Evolutionary conservation across 2,329 filamentous ascomycete genomes (phyloP), one percentile per base, ranked within the genome.

Genomic region (Neospermospora avenae): DNA sequence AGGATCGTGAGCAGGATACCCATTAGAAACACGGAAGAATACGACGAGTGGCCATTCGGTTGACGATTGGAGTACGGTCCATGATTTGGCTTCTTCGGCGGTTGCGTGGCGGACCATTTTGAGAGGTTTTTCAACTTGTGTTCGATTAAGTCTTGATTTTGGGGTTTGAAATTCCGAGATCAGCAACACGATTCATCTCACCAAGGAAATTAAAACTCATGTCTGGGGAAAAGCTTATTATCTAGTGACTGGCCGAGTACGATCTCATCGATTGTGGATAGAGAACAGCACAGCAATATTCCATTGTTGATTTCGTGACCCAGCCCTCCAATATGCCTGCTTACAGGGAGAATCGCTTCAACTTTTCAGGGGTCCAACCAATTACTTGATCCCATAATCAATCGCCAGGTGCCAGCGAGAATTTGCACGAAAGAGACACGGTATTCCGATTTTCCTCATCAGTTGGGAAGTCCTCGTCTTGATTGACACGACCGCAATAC

Each of bases 1-100:
- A 66, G 22, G n/a, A 65, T 55, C 3, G 63, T 65, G 13, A 67
- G 62, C 35, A 67, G 62, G 11, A 39, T 58, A 16, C 44, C 57
- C 61, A 63, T 65, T 18, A 67, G 59, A 35, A 62, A 52, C 28
- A 67, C 55, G 34, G 65, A 62, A 22, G 57, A 54, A 67, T 65
- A 14, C 59, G 61, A 18, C 65, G 65, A 22, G 62, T n/a, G 20
- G 57, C 63, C 55, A 67, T 62, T 35, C 61, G 8, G 41, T 61
- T 4, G 34, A 39, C 1, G 61, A 65, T 44, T 63, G 65, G 48
- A 67, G 57, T 34, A 61, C 61, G 16, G 34, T 16, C 63, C 65
- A 65, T 20, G 59, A 46, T n/a, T 37, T 55, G 14, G 49, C 39
- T 41, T 65, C 54, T 46, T 39, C 39, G 41, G 54, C 35, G 34